Percentiles rank a stretch among this genome's conserved stretches.
Evolutionary conservation across 768 basidiomycete species (phyloP).

Genomic region (Hericium erinaceus): DNA sequence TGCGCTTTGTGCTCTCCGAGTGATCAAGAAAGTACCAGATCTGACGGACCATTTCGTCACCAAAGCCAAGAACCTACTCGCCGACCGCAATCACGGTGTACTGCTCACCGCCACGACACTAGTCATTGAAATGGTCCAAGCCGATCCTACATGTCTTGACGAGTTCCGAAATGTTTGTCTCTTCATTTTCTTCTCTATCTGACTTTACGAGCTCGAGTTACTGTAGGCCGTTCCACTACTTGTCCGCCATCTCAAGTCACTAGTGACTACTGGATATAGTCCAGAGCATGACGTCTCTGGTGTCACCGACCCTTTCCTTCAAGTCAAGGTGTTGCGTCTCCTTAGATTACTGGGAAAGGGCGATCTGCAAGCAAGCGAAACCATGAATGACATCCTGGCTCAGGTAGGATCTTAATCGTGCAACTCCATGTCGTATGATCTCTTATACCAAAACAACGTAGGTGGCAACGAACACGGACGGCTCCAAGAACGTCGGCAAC

Average conservation of each 20-base stretch:
- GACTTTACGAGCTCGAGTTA: slow-evolving; percentile 4
- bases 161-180: slow-evolving; percentile 81
- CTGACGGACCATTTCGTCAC: slow-evolving; percentile 84
- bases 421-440: too few species aligned
- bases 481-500: slow-evolving; percentile 96
- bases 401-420: slow-evolving; percentile 42
- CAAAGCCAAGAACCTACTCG: slow-evolving; percentile 84
- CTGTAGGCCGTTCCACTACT: slow-evolving; percentile 84
- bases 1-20: slow-evolving; percentile 86
- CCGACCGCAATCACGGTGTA: slow-evolving; percentile 96
- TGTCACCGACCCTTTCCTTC: slow-evolving; percentile 93
- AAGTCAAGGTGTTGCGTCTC: slow-evolving; percentile 86
- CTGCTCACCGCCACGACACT: slow-evolving; percentile 90
- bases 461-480: slow-evolving; percentile 99
- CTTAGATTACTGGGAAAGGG: slow-evolving; percentile 82
- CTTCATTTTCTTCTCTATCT: slow-evolving; percentile 1
- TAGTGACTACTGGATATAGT: slow-evolving; percentile 94
- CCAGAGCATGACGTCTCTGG: slow-evolving; percentile 99
- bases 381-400: slow-evolving; percentile 97
- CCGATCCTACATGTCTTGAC: slow-evolving; percentile 59
- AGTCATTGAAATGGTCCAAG: slow-evolving; percentile 88
- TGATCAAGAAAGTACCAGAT: slow-evolving; percentile 94
- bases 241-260: slow-evolving; percentile 88
- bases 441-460: slow-evolving; percentile 19
- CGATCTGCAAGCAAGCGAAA: slow-evolving; percentile 81